phyloP scores from a whole-genome alignment of 2,329 filamentous ascomycete species.

The Paecilomyces niveus region DNA sequence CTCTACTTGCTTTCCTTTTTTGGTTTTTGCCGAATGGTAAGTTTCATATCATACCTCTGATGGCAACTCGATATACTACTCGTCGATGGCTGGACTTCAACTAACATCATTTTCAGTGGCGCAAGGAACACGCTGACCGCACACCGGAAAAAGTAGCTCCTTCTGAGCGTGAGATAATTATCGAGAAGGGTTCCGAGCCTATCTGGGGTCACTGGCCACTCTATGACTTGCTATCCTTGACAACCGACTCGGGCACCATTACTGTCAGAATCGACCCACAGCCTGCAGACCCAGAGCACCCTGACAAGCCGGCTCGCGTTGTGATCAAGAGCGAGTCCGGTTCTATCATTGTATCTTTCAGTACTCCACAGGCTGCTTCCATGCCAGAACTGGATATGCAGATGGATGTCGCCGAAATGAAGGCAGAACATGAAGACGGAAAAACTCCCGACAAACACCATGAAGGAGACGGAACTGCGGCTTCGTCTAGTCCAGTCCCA shows the following conservation, averaged over 20 bases:
- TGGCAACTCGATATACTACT: too few relatives aligned
- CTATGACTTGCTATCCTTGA: constrained; percentile 23
- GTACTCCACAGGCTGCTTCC: neutral
- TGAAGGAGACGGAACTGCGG: neutral
- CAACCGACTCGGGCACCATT: constrained; percentile 23
- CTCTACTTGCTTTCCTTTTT: neutral
- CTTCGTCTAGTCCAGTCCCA: constrained; percentile 3
- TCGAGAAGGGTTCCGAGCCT: constrained; percentile 10
- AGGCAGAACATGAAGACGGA: neutral
- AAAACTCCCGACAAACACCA: neutral
- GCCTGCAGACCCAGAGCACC: constrained; percentile 17
- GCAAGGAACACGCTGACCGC: neutral
- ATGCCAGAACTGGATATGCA: constrained; percentile 1
- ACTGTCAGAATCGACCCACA: constrained; percentile 23
- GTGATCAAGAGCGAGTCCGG: constrained; percentile 18
- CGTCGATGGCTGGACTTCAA: neutral
- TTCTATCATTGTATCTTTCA: constrained; percentile 18
- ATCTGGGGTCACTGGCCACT: constrained; percentile 24
- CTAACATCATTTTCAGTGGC: neutral
- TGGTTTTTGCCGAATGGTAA: neutral
- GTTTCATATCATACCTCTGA: neutral
- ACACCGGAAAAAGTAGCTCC: neutral
- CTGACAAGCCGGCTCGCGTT: constrained; percentile 20
- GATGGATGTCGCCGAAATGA: constrained; percentile 1
- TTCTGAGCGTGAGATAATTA: constrained; percentile 10